Conservation (phyloP, 768 basidiomycete genomes). For the Lenzites betulinus region DNA sequence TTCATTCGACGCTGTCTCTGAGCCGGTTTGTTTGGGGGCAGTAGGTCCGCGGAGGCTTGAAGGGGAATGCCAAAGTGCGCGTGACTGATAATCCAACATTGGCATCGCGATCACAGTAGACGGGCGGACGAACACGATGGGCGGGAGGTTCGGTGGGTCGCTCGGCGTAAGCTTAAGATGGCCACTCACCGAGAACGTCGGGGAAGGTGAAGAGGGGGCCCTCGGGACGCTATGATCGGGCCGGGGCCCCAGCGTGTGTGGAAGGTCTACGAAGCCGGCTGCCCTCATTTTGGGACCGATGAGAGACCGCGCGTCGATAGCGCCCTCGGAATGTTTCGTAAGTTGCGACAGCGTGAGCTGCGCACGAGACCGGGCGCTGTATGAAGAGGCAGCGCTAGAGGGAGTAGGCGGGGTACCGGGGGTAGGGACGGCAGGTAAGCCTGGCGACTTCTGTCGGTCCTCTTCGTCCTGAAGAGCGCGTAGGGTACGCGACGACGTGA, state of each 20-base stretch:
- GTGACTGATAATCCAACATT: constrained; percentile 30
- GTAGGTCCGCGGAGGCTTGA: background rate
- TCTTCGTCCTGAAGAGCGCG: constrained; percentile 23
- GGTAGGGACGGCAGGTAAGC: constrained; percentile 4
- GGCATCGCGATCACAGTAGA: constrained; percentile 11
- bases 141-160: constrained; percentile 32
- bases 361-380: constrained; percentile 1
- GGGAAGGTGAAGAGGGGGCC: background rate
- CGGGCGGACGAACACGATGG: constrained; percentile 29
- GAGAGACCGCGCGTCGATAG: constrained; percentile 30
- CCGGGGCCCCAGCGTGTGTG: constrained; percentile 17
- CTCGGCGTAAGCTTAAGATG: constrained; percentile 25
- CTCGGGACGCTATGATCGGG: constrained; percentile 1
- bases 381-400: background rate
- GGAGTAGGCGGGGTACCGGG: constrained; percentile 14
- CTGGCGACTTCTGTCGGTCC: constrained; percentile 1
- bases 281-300: constrained; percentile 33
- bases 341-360: constrained; percentile 27
- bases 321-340: constrained; percentile 28
- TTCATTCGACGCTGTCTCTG: constrained; percentile 3
- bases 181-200: constrained; percentile 12
- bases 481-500: constrained; percentile 33
- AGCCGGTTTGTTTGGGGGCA: background rate
- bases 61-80: constrained; percentile 1
- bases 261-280: constrained; percentile 31